Base-by-base conservation (phyloP, 345 rosid genomes). In the Garcia nutans region DNA sequence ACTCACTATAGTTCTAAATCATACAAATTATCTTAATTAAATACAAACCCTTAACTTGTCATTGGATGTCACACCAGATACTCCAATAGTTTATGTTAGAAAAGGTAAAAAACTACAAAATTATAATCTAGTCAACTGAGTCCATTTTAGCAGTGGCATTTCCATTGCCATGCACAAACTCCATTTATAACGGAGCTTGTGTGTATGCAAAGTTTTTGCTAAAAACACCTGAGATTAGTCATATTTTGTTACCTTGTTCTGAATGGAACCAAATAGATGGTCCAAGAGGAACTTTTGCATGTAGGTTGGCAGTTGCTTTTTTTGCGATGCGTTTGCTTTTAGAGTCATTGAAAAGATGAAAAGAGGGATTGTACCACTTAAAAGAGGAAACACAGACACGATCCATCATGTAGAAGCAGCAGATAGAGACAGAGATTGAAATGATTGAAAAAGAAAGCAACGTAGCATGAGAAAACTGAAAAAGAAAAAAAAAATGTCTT, bases 361-460 rank as follows among this genome's bases (percentile, higher is more conserved):
- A 83, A 66, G 71, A 65, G 73, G 54, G 37, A 66, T 7, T 31
- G 11, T 26, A 42, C 42, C 66, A 74, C 74, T 66, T 4, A 12
- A 62, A 64, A 67, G 70, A 68, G 59, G 65, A 54, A 45, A 8
- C 6, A 52, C 6, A 44, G 66, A 22, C 65, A 76, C 49, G 41
- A 75, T 26, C 10, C 74, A 60, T 54, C 22, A 52, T 23, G 71
- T 60, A 57, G 71, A 52, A 42, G 12, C 17, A 16, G 68, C 16
- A 50, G 6, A 55, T 60, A 79, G 42, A 22, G 68, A 12, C 45
- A 41, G 45, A 50, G 56, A 10, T 41, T 65, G 74, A 70, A 76
- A 77, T 72, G 72, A 78, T 72, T 44, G 82, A 72, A 81, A 76
- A 80, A 33, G 79, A 79, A 78, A 69, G 79, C 72, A 65, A 74